Evolutionary conservation across 345 rosid species (phyloP).

Genomic region (Turnera subulata): DNA sequence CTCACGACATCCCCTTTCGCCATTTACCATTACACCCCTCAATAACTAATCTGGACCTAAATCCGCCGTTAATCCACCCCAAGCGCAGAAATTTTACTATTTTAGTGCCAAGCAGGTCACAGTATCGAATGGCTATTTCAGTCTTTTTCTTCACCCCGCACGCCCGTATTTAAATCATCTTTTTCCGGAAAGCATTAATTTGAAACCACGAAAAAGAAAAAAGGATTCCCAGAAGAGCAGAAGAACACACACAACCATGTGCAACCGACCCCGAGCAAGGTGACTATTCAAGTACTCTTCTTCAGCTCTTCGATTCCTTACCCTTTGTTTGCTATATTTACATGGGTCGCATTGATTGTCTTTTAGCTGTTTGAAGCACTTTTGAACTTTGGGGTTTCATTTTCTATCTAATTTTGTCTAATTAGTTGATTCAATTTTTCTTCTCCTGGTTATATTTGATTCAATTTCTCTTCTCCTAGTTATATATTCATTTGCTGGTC

Average conservation of each 20-base stretch:
- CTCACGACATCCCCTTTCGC: too few relatives aligned
- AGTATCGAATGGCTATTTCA: neutral
- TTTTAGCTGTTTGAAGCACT: neutral
- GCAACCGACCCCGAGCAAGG: conserved; percentile 9
- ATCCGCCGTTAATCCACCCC: too few relatives aligned
- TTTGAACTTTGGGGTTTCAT: neutral
- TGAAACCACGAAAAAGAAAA: neutral
- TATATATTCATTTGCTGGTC: too few relatives aligned
- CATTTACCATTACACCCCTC: too few relatives aligned
- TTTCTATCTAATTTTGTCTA: too few relatives aligned
- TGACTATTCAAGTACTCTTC: neutral
- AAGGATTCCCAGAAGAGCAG: neutral
- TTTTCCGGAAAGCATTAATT: neutral
- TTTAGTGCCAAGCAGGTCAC: neutral
- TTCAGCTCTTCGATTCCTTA: neutral
- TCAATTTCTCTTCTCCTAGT: too few relatives aligned
- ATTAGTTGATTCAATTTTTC: too few relatives aligned
- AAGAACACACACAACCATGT: conserved; percentile 9
- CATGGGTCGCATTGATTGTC: neutral
- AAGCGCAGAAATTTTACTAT: too few relatives aligned
- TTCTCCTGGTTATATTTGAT: too few relatives aligned
- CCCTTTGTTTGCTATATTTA: neutral
- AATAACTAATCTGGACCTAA: too few relatives aligned
- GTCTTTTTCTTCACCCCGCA: neutral
- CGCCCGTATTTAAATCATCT: neutral